Evolutionary conservation across 129 eudicot genomes (phyloP).

Genomic region (Artemisia argyi): DNA sequence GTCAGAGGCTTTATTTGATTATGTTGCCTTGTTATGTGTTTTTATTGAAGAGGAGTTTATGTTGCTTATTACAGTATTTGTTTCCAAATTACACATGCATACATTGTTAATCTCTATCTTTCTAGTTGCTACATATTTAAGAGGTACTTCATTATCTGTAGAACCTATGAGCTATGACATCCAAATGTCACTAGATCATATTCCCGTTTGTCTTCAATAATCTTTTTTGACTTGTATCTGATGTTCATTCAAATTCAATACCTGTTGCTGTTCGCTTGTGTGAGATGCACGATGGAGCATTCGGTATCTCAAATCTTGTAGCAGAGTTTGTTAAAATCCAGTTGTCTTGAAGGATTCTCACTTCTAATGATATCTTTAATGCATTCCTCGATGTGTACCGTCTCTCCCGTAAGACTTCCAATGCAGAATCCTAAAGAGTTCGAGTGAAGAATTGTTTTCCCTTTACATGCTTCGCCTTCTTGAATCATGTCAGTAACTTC

Average conservation of each 20-base stretch:
- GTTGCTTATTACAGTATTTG: too few species aligned
- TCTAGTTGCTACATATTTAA: conserved; percentile 7
- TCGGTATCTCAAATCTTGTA: conserved; percentile 25
- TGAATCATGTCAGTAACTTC: conserved; percentile 28
- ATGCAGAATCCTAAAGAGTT: conserved; percentile 59
- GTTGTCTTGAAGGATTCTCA: conserved; percentile 49
- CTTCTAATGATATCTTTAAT: conserved; percentile 45
- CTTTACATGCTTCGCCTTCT: conserved; percentile 36
- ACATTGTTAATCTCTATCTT: conserved; percentile 12
- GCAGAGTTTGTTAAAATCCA: conserved; percentile 34
- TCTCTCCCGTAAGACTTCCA: conserved; percentile 41
- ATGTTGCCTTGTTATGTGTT: not conserved
- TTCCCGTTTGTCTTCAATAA: not conserved
- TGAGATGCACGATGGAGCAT: conserved; percentile 20
- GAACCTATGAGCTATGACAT: conserved; percentile 13
- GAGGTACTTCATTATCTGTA: conserved; percentile 32
- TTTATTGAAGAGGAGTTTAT: not conserved
- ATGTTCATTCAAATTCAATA: conserved; percentile 26
- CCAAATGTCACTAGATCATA: not conserved
- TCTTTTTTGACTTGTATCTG: conserved; percentile 9
- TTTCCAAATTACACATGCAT: conserved; percentile 5
- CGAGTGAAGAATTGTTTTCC: conserved; percentile 38
- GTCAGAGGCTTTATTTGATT: not conserved
- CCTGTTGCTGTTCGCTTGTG: conserved; percentile 13
- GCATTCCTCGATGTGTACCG: conserved; percentile 34